Percentiles rank a stretch among this genome's conserved stretches.
These are phyloP conservation scores for Tricholoma bakamatsutake DNA, from an alignment of 768 basidiomycete genomes.

Conservation along the genomic window DNA sequence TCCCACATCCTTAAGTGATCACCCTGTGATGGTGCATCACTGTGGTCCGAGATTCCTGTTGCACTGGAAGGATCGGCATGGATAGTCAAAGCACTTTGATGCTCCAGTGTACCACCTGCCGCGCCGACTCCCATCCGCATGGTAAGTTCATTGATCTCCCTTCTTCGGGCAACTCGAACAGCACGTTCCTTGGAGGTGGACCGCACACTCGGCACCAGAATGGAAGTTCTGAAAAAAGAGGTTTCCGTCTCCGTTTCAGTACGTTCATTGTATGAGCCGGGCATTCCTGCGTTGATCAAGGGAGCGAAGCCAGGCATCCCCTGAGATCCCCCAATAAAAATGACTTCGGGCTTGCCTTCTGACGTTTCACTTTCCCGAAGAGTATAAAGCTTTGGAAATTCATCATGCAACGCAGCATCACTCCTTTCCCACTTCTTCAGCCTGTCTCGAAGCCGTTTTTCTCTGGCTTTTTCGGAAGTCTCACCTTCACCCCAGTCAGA, in stretches of 20 bases:
- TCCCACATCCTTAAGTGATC: constrained; percentile 37
- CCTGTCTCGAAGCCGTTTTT: constrained; percentile 65
- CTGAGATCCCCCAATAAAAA: constrained; percentile 41
- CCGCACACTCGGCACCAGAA: constrained; percentile 60
- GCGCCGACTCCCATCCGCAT: constrained; percentile 81
- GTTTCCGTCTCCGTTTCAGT: constrained; percentile 23
- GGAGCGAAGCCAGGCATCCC: constrained; percentile 32
- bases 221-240: constrained; percentile 59
- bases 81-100: constrained; percentile 24
- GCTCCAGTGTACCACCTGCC: constrained; percentile 61
- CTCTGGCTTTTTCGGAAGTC: constrained; percentile 57
- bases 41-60: constrained; percentile 1
- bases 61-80: constrained; percentile 9
- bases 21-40: constrained; percentile 2
- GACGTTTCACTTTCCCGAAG: constrained; percentile 32
- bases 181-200: constrained; percentile 48
- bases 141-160: constrained; percentile 74
- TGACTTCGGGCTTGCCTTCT: constrained; percentile 35
- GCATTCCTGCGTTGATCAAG: constrained; percentile 18
- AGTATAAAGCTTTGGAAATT: constrained; percentile 50
- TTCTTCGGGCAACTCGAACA: constrained; percentile 54
- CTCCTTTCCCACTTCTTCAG: constrained; percentile 71
- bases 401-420: constrained; percentile 51
- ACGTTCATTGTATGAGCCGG: constrained; percentile 14
- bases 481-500: constrained; percentile 66